Conservation (phyloP, 2,329 filamentous ascomycete species). For the Arthroderma uncinatum region DNA sequence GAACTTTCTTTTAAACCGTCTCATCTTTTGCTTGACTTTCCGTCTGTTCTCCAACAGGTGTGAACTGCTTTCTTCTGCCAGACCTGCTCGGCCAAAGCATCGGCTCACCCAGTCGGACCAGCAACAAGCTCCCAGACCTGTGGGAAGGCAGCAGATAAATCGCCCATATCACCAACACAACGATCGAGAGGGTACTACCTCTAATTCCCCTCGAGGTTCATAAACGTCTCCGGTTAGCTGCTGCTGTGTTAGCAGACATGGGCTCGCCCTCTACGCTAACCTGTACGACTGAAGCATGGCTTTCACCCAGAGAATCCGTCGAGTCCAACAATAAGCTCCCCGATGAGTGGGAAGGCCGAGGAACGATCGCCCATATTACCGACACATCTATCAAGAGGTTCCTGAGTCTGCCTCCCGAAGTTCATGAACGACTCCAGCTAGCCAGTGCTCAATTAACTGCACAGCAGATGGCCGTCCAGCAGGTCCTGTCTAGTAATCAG, state of each 20-base stretch:
- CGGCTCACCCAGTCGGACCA: too few relatives aligned
- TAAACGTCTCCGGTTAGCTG: too few relatives aligned
- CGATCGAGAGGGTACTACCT: too few relatives aligned
- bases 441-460: slow-evolving; percentile 12
- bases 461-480: slow-evolving; percentile 6
- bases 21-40: too few relatives aligned
- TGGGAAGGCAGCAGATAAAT: background rate
- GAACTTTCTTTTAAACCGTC: too few relatives aligned
- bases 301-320: background rate
- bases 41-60: too few relatives aligned
- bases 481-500: background rate
- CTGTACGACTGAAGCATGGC: background rate
- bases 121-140: too few relatives aligned
- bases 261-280: background rate
- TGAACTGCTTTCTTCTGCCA: too few relatives aligned
- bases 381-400: slow-evolving; percentile 7
- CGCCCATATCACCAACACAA: too few relatives aligned
- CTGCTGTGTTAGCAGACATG: background rate
- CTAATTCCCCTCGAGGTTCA: too few relatives aligned
- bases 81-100: too few relatives aligned
- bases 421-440: slow-evolving; percentile 11
- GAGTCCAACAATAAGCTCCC: background rate
- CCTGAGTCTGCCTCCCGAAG: slow-evolving; percentile 11
- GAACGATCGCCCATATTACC: slow-evolving; percentile 9
- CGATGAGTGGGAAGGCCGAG: slow-evolving; percentile 7